phyloP scores from a whole-genome alignment of 1,284 basidiomycete genomes.

The Mycosarcoma maydis region DNA sequence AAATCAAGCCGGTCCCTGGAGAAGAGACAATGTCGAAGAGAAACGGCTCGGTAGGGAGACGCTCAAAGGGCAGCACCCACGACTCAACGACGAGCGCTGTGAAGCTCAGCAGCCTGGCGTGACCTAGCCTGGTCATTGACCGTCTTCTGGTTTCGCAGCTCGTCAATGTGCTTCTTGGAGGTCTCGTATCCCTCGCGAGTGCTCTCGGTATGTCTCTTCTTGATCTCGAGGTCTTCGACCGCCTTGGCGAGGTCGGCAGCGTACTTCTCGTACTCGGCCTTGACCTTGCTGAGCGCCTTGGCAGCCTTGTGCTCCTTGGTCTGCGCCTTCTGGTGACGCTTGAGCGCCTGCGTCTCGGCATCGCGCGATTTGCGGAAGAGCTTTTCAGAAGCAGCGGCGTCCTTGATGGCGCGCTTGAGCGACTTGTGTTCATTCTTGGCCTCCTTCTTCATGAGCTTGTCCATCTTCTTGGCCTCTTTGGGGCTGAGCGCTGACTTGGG shows the following conservation, averaged over 20 bases:
- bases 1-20: too few relatives aligned
- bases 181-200: constrained; percentile 49
- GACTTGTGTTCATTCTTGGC: constrained; percentile 60
- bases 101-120: constrained; percentile 34
- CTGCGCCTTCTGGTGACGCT: constrained; percentile 57
- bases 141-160: constrained; percentile 50
- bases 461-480: constrained; percentile 60
- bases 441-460: constrained; percentile 60
- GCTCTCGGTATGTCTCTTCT: constrained; percentile 55
- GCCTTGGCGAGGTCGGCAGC: constrained; percentile 54
- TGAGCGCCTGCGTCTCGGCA: constrained; percentile 53
- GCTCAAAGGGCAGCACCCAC: too few relatives aligned
- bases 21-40: too few relatives aligned
- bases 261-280: constrained; percentile 54
- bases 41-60: too few relatives aligned
- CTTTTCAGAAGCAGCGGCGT: constrained; percentile 53
- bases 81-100: constrained; percentile 15
- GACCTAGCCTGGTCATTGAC: constrained; percentile 54
- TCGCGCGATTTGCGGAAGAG: constrained; percentile 56
- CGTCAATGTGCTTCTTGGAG: constrained; percentile 52
- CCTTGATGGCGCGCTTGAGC: constrained; percentile 57
- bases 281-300: constrained; percentile 54
- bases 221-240: constrained; percentile 59
- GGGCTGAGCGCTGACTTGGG: constrained; percentile 38
- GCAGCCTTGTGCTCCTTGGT: constrained; percentile 57